Percentiles rank a stretch among this genome's conserved stretches.
phyloP scores from a whole-genome alignment of 73 alveolate species.

The Paramecium primaurelia region DNA sequence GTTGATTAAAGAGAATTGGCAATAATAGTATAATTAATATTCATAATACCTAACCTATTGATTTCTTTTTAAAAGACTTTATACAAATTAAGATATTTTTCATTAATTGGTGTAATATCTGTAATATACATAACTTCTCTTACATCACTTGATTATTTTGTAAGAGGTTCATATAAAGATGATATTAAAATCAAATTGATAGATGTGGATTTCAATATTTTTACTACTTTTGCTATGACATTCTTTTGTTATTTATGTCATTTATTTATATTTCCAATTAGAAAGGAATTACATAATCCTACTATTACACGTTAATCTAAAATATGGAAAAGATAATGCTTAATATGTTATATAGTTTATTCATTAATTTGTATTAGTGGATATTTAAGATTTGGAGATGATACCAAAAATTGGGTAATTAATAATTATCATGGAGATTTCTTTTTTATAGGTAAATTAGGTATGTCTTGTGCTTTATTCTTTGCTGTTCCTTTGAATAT shows the following conservation, averaged over 20 bases:
- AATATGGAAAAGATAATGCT: background rate
- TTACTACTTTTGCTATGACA: constrained; percentile 29
- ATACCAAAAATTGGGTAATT: background rate
- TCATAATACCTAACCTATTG: constrained; percentile 8
- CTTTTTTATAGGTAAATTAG: constrained; percentile 2
- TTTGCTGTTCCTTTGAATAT: constrained; percentile 34
- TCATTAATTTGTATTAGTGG: background rate
- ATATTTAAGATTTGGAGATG: constrained; percentile 7
- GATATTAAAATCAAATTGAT: background rate
- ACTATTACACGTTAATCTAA: background rate
- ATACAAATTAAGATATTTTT: constrained; percentile 12
- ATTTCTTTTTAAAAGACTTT: constrained; percentile 10
- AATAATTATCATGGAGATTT: constrained; percentile 15
- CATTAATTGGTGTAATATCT: constrained; percentile 2
- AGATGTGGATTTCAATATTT: background rate
- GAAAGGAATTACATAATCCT: constrained; percentile 34
- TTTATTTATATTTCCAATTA: constrained; percentile 40
- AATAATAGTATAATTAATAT: background rate
- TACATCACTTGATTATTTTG: background rate
- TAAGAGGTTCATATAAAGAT: background rate
- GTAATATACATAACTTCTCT: background rate
- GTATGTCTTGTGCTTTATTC: constrained; percentile 1
- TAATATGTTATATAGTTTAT: background rate
- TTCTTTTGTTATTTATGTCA: constrained; percentile 22
- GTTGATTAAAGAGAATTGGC: background rate